Evolutionary conservation across 768 basidiomycete species (phyloP), one percentile per base, ranked within the genome.

Genomic region (Austroboletus eburneus): DNA sequence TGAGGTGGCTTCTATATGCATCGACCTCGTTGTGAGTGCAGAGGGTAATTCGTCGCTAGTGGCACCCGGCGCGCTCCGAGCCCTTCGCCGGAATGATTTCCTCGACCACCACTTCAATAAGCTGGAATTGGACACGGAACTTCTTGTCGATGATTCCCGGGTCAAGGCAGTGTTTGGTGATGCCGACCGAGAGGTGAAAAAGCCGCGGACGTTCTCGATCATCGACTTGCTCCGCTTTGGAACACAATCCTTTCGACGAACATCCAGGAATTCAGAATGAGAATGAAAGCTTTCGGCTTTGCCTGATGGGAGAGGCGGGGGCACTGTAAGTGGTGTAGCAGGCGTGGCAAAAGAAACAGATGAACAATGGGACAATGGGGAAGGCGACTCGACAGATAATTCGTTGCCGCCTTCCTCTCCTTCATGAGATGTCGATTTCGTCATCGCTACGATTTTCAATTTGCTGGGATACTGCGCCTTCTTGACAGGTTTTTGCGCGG

Each of bases 131-230:
- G 63, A 62, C 42, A 51, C 66, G 40, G 53, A 61, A 46, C 59
- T 57, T 34, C 56, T 55, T 13, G 55, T 46, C 27, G 66, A 69
- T 20, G 57, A 41, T 22, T 56, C 58, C 9, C 58, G 60, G 39
- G 54, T 57, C 51, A 69, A 48, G 5, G 64, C 53, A 27, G 64
- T 52, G 37, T 66, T 56, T 5, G 77, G 70, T 14, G 77, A 73
- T 13, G 58, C 47, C 5, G 78, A 64, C 1, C 74, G 76, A 42
- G 78, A 69, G 22, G 70, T 65, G 55, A 87, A 84, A 43, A 87
- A 69, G 17, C 72, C 78, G 54, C 73, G 77, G 46, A 86, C 78
- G 54, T 80, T 83, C 52, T 75, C 79, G 39, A 81, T 76, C 64
- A 87, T 72, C 13, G 79, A 81, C 22, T 75, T 69, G 41, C 72